Conservation (phyloP, 345 rosid genomes). For the Gossypium mustelinum region DNA sequence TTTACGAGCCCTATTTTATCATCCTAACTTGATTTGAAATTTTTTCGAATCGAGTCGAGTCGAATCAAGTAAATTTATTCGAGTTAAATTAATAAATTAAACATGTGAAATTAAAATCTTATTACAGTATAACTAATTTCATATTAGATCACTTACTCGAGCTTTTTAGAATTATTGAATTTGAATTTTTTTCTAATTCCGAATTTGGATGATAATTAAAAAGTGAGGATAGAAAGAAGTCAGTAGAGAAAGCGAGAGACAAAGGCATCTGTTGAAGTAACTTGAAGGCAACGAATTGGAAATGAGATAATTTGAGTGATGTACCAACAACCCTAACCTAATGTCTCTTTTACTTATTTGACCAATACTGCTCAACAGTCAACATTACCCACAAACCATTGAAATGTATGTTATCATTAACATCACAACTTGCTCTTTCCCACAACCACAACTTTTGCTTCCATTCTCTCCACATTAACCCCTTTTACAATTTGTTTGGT, state of each 20-base stretch:
- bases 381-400: neutral
- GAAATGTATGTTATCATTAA: neutral
- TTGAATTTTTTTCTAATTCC: no score
- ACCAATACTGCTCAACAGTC: conserved; percentile 13
- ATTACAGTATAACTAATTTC: no score
- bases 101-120: no score
- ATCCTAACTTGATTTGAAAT: no score
- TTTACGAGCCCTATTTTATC: rapidly evolving
- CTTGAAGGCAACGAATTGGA: conserved; percentile 45
- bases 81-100: no score
- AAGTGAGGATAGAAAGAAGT: neutral
- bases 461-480: neutral
- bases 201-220: neutral
- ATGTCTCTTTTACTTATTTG: neutral
- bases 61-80: no score
- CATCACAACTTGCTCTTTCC: conserved; percentile 1
- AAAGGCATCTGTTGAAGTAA: conserved; percentile 24
- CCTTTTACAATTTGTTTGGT: neutral
- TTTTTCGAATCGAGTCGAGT: no score
- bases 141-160: no score
- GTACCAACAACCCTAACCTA: conserved; percentile 3
- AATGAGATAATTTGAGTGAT: conserved; percentile 17
- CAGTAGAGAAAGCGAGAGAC: neutral
- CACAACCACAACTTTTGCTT: conserved; percentile 11
- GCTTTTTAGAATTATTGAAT: no score